A percentile compares a stretch with the other conserved stretches of the same genome.
These are phyloP conservation scores for Hemisphaericaspora subhashii DNA, from an alignment of 1,139 yeast genomes.

Conservation along the genomic window DNA sequence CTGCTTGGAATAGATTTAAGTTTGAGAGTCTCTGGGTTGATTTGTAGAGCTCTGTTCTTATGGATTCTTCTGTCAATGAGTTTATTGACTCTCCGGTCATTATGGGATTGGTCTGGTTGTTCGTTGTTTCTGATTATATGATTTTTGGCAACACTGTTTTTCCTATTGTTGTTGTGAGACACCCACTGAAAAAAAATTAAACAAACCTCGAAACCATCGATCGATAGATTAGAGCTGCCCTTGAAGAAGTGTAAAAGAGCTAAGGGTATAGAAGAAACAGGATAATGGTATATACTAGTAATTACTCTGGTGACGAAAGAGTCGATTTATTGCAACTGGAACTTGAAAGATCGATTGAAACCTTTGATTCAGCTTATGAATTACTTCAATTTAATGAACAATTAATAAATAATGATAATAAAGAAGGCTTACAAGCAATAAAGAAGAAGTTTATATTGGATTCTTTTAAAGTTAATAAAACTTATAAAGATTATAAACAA, in stretches of 20 bases:
- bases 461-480: constrained; percentile 33
- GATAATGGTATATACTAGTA: no score
- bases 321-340: constrained; percentile 6
- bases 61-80: background rate
- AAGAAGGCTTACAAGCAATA: background rate
- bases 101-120: constrained; percentile 2
- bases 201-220: background rate
- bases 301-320: background rate
- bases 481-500: constrained; percentile 31
- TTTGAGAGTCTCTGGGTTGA: constrained; percentile 29
- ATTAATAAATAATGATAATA: constrained; percentile 7
- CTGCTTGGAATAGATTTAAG: constrained; percentile 61
- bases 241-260: no score
- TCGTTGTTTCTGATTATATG: background rate
- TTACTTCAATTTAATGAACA: constrained; percentile 14
- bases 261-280: no score
- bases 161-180: no score
- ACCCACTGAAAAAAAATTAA: no score
- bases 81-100: constrained; percentile 10
- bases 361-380: constrained; percentile 17
- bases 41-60: constrained; percentile 26
- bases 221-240: no score
- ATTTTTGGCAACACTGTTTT: constrained; percentile 2
- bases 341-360: constrained; percentile 10
- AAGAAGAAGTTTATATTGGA: constrained; percentile 32